phyloP scores from a whole-genome alignment of 352 stramenopile species.

The Phytopythium boreale region DNA sequence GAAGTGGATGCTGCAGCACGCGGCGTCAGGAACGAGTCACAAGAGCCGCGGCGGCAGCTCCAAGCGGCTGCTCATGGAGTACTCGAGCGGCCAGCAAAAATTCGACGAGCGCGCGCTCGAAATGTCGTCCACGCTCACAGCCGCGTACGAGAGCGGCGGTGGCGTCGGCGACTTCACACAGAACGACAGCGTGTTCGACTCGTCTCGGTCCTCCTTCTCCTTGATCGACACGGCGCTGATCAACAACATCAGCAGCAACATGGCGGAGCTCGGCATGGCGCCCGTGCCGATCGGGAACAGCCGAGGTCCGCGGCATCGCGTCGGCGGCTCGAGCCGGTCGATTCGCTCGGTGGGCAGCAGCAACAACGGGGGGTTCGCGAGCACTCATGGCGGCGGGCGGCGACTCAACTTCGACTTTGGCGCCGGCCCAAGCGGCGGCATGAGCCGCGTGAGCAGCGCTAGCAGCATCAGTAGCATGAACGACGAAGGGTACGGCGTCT shows the following conservation, averaged over 20 bases:
- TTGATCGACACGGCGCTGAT: slow-evolving; percentile 20
- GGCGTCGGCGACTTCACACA: slow-evolving; percentile 10
- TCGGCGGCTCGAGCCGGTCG: slow-evolving; percentile 20
- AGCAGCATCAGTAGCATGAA: slow-evolving; percentile 52
- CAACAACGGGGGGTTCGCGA: slow-evolving; percentile 14
- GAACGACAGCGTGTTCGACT: slow-evolving; percentile 30
- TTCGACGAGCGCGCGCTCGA: slow-evolving; percentile 40
- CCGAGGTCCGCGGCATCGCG: slow-evolving; percentile 12
- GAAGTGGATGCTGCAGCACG: slow-evolving; percentile 18
- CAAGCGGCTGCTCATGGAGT: slow-evolving; percentile 24
- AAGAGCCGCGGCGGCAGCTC: slow-evolving; percentile 16
- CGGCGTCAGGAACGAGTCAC: slow-evolving; percentile 8
- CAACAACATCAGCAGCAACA: background rate
- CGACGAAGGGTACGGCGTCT: slow-evolving; percentile 40
- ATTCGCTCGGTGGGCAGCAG: slow-evolving; percentile 25
- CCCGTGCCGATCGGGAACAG: slow-evolving; percentile 17
- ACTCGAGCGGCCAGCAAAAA: slow-evolving; percentile 25
- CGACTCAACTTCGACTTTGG: slow-evolving; percentile 34
- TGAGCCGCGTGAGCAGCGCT: slow-evolving; percentile 36
- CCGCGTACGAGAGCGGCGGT: background rate
- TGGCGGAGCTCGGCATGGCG: background rate
- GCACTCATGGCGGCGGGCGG: slow-evolving; percentile 19
- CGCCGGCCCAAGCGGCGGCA: slow-evolving; percentile 12
- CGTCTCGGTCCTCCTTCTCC: slow-evolving; percentile 23
- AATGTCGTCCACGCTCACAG: slow-evolving; percentile 14